phyloP scores from a whole-genome alignment of 1,139 yeast species.

The Pichia kudriavzevii region DNA sequence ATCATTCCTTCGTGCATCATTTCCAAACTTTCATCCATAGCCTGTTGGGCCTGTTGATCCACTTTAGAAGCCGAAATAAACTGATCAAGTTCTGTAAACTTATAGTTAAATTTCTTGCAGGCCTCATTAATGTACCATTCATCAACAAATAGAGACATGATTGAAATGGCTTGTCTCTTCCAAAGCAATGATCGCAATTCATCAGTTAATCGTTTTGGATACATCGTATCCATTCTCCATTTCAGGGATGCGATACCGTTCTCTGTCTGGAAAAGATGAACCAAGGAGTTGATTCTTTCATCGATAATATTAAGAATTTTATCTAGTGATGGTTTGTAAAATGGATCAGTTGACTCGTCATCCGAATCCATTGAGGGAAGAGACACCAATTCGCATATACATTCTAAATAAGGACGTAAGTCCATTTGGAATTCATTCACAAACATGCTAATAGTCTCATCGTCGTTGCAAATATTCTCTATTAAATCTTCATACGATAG shows the following conservation, averaged over 20 bases:
- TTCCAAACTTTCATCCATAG: slow-evolving; percentile 6
- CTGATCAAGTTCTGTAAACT: slow-evolving; percentile 1
- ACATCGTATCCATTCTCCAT: slow-evolving; percentile 15
- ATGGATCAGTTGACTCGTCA: slow-evolving; percentile 40
- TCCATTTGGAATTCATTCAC: slow-evolving; percentile 21
- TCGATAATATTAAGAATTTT: slow-evolving; percentile 32
- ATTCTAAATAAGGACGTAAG: slow-evolving; percentile 26
- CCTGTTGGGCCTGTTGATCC: slow-evolving; percentile 3
- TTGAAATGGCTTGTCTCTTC: slow-evolving; percentile 19
- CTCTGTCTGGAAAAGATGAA: slow-evolving; percentile 25
- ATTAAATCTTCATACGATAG: slow-evolving; percentile 42
- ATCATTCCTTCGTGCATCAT: slow-evolving; percentile 10
- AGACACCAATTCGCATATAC: slow-evolving; percentile 33
- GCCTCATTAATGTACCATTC: slow-evolving; percentile 15
- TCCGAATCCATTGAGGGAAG: slow-evolving; percentile 14
- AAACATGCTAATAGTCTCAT: slow-evolving; percentile 28
- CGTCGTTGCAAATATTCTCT: slow-evolving; percentile 34
- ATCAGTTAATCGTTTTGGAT: slow-evolving; percentile 1
- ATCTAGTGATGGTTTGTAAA: slow-evolving; percentile 36
- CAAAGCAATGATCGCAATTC: slow-evolving; percentile 11
- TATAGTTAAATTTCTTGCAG: background rate
- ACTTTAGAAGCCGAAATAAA: background rate
- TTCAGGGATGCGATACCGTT: slow-evolving; percentile 1
- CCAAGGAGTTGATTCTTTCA: slow-evolving; percentile 29
- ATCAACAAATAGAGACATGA: slow-evolving; percentile 24